Evolutionary conservation across 306 rosid genomes (phyloP), one percentile per base, ranked within the genome.

Genomic region (Cucurbita maxima): DNA sequence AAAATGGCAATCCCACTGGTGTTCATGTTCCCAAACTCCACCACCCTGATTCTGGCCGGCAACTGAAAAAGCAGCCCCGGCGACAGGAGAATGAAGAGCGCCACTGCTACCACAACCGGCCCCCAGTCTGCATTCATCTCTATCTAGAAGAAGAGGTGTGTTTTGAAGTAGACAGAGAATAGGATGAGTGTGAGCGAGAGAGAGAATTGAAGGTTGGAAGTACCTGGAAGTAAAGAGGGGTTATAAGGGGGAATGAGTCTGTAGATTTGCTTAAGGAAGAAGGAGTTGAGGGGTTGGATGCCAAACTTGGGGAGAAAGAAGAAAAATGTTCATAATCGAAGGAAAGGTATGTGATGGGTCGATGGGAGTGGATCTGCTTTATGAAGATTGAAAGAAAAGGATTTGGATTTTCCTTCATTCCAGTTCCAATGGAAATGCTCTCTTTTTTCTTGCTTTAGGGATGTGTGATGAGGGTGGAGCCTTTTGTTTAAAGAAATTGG

Each of bases 1-100:
- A 95, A 86, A 82, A 95, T 89, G 57, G 99, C 87, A 67, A 95
- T 91, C 58, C 99, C 99, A 64, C 99, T 95, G 11, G 99, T 95
- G 81, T 16, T 19, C 99, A 95, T 91, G 90, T 87, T 95, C 8
- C 99, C 99, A 51, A 95, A 95, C 83, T 95, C 99, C 78, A 95
- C 78, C 47, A 89, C 84, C 50, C 97, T 80, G 51, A 60, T 60
- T 81, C 96, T 89, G 37, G 96, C 83, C 2, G 99, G 97, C 25
- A 95, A 38, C 55, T 95, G 99, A 79, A 91, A 89, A 16, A 95
- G 87, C 82, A 95, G 80, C 64, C 99, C 97, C 0, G 97, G 97
- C 2, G 99, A 95, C 36, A 95, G 78, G 75, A 95, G 78, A 57
- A 95, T 95, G 92, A 95, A 91, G 74, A 95, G 52, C 18, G 79